Evolutionary conservation across 768 basidiomycete species (phyloP).

Genomic region (Collybia sp.): DNA sequence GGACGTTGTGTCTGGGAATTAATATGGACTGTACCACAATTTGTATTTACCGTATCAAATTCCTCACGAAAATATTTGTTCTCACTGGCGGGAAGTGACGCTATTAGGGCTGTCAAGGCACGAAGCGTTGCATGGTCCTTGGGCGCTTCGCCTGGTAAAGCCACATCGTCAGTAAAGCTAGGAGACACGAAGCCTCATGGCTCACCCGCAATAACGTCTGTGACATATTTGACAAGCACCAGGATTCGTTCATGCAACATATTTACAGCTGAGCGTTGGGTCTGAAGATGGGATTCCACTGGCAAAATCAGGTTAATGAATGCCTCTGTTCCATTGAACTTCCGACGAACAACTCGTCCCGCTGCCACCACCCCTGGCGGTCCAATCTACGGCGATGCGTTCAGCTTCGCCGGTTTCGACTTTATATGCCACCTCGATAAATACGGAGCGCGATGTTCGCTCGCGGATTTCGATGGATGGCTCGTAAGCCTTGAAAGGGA

Average conservation of each 20-base stretch:
- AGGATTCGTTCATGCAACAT: conserved; percentile 93
- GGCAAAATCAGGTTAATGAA: conserved; percentile 5
- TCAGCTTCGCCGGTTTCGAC: conserved; percentile 99
- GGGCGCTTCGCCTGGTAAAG: conserved; percentile 52
- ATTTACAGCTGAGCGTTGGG: conserved; percentile 91
- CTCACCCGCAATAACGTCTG: conserved; percentile 69
- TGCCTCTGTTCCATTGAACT: conserved; percentile 1
- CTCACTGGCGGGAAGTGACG: conserved; percentile 85
- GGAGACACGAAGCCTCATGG: background rate
- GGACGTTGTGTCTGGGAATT: conserved; percentile 1
- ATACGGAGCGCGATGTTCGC: conserved; percentile 70
- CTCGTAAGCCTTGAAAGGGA: conserved; percentile 94
- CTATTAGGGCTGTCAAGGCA: conserved; percentile 79
- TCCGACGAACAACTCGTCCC: conserved; percentile 67
- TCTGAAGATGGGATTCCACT: conserved; percentile 90
- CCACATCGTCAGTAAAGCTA: background rate
- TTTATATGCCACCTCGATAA: conserved; percentile 80
- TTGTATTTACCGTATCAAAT: conserved; percentile 60
- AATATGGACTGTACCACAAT: background rate
- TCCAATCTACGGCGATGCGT: conserved; percentile 97
- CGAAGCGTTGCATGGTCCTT: conserved; percentile 82
- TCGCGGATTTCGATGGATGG: conserved; percentile 84
- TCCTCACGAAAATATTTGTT: conserved; percentile 81
- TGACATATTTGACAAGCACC: conserved; percentile 83
- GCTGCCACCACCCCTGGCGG: conserved; percentile 79